Base-by-base conservation (phyloP, 2,329 filamentous ascomycete species). In the Ophiostoma novo-ulmi region DNA sequence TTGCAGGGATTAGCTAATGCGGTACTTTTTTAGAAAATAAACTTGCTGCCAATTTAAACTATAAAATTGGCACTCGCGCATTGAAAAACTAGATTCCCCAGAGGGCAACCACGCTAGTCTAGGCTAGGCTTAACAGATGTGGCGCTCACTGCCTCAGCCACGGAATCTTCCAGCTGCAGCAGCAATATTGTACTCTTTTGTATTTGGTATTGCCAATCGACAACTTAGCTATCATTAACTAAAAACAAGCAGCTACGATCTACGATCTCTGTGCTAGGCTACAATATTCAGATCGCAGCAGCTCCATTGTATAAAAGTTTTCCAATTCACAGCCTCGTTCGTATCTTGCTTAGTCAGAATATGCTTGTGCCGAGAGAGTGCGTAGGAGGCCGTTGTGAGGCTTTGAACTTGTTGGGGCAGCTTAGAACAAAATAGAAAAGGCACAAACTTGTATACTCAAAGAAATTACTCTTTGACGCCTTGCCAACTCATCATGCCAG, bases 71-170 rank as follows among this genome's bases (percentile, higher is more conserved):
- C 44, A 48, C 17, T 48, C 44, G 44, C 44, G 5, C 44, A 48
- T 48, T 11, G 44, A 48, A 48, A 48, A n/a, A n/a, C 44, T 48
- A 48, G 44, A 48, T 48, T 44, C 44, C 5, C 44, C 44, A 20
- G 67, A 64, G 67, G 61, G 67, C 38, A 48, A 52, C 61, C 67
- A 67, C 70, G 67, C 70, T 71, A 71, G 52, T 63, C n/a, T 1
- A 2, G 20, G 61, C 70, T 69, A 67, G 52, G 39, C n/a, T 1
- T 7, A 20, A 48, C 5, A 44, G 48, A 31, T 67, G 69, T 70
- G 69, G 69, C 69, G 58, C 39, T 7, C 63, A 44, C 66, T 35
- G 44, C 58, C 38, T 17, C 17, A 70, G 35, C 41, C 39, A 36
- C 38, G n/a, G 55, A 70, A 63, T 17, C 48, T 35, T 38, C 36